These are phyloP conservation scores for Suhomyces kilbournensis DNA, from an alignment of 805 yeast species.

Conservation along the genomic window DNA sequence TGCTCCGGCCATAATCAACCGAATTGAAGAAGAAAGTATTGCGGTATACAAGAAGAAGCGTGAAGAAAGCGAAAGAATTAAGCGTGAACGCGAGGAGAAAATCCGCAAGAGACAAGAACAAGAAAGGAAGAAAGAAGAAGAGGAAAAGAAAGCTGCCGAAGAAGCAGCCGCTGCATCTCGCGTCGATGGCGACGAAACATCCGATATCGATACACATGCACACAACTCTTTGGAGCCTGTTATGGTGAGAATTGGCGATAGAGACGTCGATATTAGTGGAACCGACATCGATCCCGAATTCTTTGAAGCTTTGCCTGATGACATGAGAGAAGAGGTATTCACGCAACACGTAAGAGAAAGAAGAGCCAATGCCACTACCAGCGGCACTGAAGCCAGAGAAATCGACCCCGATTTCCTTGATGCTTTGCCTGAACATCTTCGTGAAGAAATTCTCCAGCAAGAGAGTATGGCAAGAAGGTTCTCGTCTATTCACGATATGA, in stretches of 20 bases:
- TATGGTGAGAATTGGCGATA: conserved; percentile 69
- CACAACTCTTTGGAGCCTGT: conserved; percentile 45
- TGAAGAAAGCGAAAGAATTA: conserved; percentile 23
- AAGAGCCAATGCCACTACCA: conserved; percentile 51
- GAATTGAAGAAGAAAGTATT: conserved; percentile 49
- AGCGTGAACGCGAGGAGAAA: conserved; percentile 29
- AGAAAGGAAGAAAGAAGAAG: conserved; percentile 23
- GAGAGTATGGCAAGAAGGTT: conserved; percentile 47
- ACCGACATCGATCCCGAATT: conserved; percentile 92
- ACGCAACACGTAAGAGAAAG: conserved; percentile 80
- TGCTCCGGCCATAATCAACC: conserved; percentile 40
- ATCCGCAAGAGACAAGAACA: conserved; percentile 30
- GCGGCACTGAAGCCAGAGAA: conserved; percentile 52
- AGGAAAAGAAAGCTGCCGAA: conserved; percentile 23
- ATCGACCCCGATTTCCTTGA: conserved; percentile 77
- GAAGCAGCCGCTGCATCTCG: conserved; percentile 4
- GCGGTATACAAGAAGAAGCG: conserved; percentile 28
- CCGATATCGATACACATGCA: neutral
- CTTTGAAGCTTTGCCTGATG: conserved; percentile 85
- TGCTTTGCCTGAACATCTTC: conserved; percentile 68
- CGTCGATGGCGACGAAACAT: conserved; percentile 15
- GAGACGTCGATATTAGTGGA: conserved; percentile 80
- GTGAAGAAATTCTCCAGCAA: conserved; percentile 61
- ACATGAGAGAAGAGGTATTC: conserved; percentile 88
- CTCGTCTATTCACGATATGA: conserved; percentile 20